These are phyloP conservation scores for Zygotorulaspora florentina DNA, from an alignment of 805 yeast species.

Conservation along the genomic window DNA sequence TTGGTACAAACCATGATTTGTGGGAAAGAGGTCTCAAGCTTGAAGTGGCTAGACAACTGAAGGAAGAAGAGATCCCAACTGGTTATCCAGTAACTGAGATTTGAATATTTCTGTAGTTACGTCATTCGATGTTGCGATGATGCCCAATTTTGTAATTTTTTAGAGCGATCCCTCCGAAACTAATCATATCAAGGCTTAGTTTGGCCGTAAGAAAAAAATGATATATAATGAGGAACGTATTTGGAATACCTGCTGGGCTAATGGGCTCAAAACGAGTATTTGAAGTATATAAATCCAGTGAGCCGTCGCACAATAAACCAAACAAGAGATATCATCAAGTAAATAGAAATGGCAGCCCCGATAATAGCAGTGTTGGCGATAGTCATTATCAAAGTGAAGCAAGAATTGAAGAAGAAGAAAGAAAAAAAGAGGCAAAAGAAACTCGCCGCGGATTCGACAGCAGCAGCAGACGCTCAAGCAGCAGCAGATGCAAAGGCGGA, in stretches of 20 bases:
- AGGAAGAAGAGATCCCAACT: slow-evolving; percentile 29
- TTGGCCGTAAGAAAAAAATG: background rate
- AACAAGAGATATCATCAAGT: background rate
- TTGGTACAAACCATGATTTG: slow-evolving; percentile 75
- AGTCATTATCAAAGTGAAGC: slow-evolving; percentile 7
- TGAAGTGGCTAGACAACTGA: slow-evolving; percentile 26
- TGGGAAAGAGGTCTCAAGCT: slow-evolving; percentile 46
- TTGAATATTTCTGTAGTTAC: background rate
- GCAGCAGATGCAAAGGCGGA: background rate
- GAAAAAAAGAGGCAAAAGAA: slow-evolving; percentile 4
- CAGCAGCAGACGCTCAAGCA: background rate
- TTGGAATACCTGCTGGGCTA: background rate
- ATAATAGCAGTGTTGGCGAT: slow-evolving; percentile 10
- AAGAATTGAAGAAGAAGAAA: slow-evolving; percentile 6
- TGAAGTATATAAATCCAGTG: background rate
- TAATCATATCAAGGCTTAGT: background rate
- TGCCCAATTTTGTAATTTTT: background rate
- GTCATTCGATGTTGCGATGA: background rate
- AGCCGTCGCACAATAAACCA: background rate
- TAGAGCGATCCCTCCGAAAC: background rate
- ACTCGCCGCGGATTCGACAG: background rate
- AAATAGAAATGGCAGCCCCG: slow-evolving; percentile 8
- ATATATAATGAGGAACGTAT: background rate
- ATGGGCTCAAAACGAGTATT: background rate
- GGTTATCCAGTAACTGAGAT: background rate